Percentiles rank a stretch among this genome's conserved stretches.
Evolutionary conservation across 805 yeast genomes (phyloP).

Genomic region (Torulaspora microellipsoides): DNA sequence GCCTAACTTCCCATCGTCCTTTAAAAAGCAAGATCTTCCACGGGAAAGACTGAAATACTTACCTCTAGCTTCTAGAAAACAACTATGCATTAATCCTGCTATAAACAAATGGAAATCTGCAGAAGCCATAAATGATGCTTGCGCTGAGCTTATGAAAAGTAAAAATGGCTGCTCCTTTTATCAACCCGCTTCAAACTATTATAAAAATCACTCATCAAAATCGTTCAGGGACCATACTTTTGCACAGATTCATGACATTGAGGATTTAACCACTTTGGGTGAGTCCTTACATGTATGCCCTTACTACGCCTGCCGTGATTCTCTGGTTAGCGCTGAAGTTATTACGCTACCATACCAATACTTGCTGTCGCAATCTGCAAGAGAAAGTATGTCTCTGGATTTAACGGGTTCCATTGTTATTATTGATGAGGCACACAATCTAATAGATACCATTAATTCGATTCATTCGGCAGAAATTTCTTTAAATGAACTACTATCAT

Average conservation of each 20-base stretch:
- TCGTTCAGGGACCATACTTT: constrained; percentile 53
- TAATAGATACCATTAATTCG: constrained; percentile 68
- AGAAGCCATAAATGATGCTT: constrained; percentile 70
- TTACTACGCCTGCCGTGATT: constrained; percentile 66
- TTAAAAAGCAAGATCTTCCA: constrained; percentile 31
- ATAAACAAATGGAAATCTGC: constrained; percentile 47
- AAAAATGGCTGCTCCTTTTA: constrained; percentile 22
- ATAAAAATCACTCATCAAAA: constrained; percentile 36
- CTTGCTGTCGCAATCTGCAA: constrained; percentile 53
- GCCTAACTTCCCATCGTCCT: constrained; percentile 61
- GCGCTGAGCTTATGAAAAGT: constrained; percentile 60
- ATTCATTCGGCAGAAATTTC: constrained; percentile 62
- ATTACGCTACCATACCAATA: constrained; percentile 84
- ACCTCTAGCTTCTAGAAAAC: constrained; percentile 80
- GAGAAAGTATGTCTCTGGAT: constrained; percentile 55
- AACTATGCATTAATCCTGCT: constrained; percentile 69
- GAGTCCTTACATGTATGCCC: constrained; percentile 61
- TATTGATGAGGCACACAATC: constrained; percentile 90
- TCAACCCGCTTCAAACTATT: constrained; percentile 38
- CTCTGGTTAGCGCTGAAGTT: constrained; percentile 60
- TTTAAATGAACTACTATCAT: constrained; percentile 41
- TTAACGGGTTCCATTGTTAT: constrained; percentile 64
- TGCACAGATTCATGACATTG: constrained; percentile 66
- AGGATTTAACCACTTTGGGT: constrained; percentile 67
- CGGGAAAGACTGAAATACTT: constrained; percentile 59